Evolutionary conservation across 2,329 filamentous ascomycete species (phyloP).

Genomic region (Paecilomyces fulvus): DNA sequence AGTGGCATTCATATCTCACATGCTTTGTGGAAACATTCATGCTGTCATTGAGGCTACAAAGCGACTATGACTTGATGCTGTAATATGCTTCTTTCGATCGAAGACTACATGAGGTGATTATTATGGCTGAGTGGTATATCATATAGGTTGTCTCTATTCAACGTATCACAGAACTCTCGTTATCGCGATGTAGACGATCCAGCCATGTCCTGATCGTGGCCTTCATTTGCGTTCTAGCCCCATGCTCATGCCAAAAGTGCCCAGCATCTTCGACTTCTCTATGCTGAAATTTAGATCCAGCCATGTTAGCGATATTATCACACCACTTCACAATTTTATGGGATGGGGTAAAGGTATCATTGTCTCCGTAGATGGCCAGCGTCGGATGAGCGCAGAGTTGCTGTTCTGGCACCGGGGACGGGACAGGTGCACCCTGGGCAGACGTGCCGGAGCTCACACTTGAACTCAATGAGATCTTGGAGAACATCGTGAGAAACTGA

Average conservation of each 20-base stretch:
- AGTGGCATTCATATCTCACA: background rate
- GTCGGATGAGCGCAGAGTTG: constrained; percentile 49
- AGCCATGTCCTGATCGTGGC: constrained; percentile 35
- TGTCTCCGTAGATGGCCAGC: constrained; percentile 64
- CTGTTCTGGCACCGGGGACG: constrained; percentile 43
- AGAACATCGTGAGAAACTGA: constrained; percentile 54
- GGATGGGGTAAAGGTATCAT: constrained; percentile 63
- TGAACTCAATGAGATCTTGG: constrained; percentile 33
- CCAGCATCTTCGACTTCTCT: constrained; percentile 47
- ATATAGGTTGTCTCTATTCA: background rate
- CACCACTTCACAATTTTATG: constrained; percentile 61
- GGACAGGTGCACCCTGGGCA: constrained; percentile 19
- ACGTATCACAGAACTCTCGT: background rate
- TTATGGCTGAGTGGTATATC: background rate
- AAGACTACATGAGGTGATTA: background rate
- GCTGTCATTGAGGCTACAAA: background rate
- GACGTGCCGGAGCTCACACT: constrained; percentile 13
- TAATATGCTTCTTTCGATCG: background rate
- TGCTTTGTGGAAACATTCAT: background rate
- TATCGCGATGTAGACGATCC: constrained; percentile 5
- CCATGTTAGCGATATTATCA: constrained; percentile 39
- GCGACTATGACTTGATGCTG: background rate
- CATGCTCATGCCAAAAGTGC: constrained; percentile 56
- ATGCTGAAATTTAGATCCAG: constrained; percentile 40
- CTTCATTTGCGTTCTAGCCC: constrained; percentile 36